These are phyloP conservation scores for Calonectria multiphialidica DNA, from an alignment of 2,329 filamentous ascomycete genomes.

Conservation along the genomic window DNA sequence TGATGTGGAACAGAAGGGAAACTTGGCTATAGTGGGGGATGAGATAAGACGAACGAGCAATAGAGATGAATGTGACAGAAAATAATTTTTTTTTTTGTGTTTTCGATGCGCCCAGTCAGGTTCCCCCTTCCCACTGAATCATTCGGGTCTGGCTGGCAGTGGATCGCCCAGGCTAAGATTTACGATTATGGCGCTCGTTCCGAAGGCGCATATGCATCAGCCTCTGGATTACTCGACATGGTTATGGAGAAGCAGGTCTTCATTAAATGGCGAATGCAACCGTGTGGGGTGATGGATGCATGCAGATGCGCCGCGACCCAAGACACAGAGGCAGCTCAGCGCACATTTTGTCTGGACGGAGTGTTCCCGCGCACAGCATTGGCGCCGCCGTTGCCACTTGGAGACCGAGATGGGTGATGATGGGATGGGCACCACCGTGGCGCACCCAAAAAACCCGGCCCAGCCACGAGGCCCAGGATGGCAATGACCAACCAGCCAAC, in stretches of 20 bases:
- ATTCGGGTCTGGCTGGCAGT: background rate
- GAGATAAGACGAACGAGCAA: slow-evolving; percentile 7
- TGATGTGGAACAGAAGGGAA: slow-evolving; percentile 6
- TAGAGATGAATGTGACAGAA: background rate
- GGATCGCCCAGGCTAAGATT: background rate
- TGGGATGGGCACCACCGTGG: slow-evolving; percentile 30
- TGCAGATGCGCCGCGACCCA: background rate
- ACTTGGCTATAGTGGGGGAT: slow-evolving; percentile 8
- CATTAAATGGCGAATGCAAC: slow-evolving; percentile 1
- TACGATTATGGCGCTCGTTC: background rate
- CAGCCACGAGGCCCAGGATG: slow-evolving; percentile 27
- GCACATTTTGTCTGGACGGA: slow-evolving; percentile 1
- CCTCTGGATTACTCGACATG: background rate
- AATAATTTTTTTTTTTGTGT: background rate
- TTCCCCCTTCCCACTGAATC: background rate
- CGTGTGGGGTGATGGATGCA: slow-evolving; percentile 5
- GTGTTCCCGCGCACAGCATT: background rate
- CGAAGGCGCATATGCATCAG: slow-evolving; percentile 1
- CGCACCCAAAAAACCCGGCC: slow-evolving; percentile 23
- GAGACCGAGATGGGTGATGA: slow-evolving; percentile 18
- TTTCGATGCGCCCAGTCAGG: background rate
- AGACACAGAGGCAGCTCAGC: background rate
- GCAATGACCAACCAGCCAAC: slow-evolving; percentile 22
- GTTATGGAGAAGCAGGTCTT: background rate
- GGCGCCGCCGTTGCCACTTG: slow-evolving; percentile 23